These are phyloP conservation scores for Jackrogersella minutella DNA, from an alignment of 495 filamentous ascomycete species.

Conservation along the genomic window DNA sequence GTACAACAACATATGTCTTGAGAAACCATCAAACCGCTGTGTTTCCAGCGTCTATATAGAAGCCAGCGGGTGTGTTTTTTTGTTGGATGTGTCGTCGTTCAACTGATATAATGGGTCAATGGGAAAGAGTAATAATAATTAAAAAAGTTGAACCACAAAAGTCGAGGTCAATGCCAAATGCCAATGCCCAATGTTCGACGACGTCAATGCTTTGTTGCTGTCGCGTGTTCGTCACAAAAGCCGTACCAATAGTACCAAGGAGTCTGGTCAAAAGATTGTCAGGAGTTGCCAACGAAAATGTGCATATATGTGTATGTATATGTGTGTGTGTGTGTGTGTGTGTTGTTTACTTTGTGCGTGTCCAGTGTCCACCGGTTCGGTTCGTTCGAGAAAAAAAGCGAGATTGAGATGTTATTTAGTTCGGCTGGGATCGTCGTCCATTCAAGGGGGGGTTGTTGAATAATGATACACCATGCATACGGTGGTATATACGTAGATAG, in stretches of 20 bases:
- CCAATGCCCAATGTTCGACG: not conserved
- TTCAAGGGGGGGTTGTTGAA: slow-evolving; percentile 20
- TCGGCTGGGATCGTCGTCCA: slow-evolving; percentile 40
- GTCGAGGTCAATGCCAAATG: not conserved
- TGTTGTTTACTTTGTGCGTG: slow-evolving; percentile 28
- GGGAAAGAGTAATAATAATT: too few relatives aligned
- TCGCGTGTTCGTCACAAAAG: slow-evolving; percentile 18
- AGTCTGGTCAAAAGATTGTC: slow-evolving; percentile 4
- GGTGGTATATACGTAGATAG: too few relatives aligned
- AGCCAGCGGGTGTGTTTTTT: too few relatives aligned
- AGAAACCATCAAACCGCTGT: slow-evolving; percentile 30
- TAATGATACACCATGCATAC: slow-evolving; percentile 27
- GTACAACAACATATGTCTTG: slow-evolving; percentile 29
- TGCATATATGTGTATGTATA: not conserved
- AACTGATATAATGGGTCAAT: too few relatives aligned
- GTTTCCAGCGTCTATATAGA: slow-evolving; percentile 11
- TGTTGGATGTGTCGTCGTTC: too few relatives aligned
- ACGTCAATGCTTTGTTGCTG: slow-evolving; percentile 10
- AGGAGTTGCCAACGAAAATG: not conserved
- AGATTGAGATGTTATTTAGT: slow-evolving; percentile 40
- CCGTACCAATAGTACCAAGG: not conserved
- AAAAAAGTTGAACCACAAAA: too few relatives aligned
- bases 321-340: not conserved
- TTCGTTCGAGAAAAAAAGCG: slow-evolving; percentile 31
- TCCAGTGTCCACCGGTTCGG: slow-evolving; percentile 18